Evolutionary conservation across 345 rosid genomes (phyloP).

Genomic region (Excoecaria cochinchinensis): DNA sequence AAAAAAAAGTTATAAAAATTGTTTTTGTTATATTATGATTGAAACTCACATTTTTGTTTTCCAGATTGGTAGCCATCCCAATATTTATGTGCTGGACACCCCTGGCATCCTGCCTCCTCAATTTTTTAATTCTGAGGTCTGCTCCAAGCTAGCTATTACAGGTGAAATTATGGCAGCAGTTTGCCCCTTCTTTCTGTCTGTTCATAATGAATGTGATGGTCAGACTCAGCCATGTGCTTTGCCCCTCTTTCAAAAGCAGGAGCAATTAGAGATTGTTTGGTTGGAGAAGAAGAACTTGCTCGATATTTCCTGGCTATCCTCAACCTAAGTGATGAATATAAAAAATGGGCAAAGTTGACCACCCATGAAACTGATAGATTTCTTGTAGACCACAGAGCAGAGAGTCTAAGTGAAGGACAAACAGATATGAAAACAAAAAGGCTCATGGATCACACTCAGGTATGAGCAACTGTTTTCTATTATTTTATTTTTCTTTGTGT

Average conservation of each 20-base stretch:
- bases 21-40: not conserved
- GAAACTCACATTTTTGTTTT: not conserved
- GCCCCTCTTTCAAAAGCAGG: conserved; percentile 42
- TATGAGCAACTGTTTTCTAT: conserved; percentile 6
- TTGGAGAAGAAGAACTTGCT: conserved; percentile 56
- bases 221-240: not conserved
- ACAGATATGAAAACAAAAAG: conserved; percentile 32
- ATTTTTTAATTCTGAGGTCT: conserved; percentile 49
- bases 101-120: conserved; percentile 75
- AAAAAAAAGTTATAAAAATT: too few relatives aligned
- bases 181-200: not conserved
- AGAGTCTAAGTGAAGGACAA: conserved; percentile 19
- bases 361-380: conserved; percentile 7
- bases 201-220: not conserved
- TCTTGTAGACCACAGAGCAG: conserved; percentile 19
- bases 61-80: conserved; percentile 87
- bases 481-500: too few relatives aligned
- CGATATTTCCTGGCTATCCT: conserved; percentile 58
- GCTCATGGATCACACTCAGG: conserved; percentile 81
- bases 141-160: conserved; percentile 77
- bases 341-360: conserved; percentile 60
- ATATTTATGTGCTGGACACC: conserved; percentile 70
- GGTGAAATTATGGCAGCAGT: conserved; percentile 37
- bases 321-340: conserved; percentile 53
- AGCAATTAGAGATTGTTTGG: conserved; percentile 49